A percentile compares a stretch with the other conserved stretches of the same genome.
Evolutionary conservation across 2,329 filamentous ascomycete genomes (phyloP).

Genomic region (Grosmannia huntii): DNA sequence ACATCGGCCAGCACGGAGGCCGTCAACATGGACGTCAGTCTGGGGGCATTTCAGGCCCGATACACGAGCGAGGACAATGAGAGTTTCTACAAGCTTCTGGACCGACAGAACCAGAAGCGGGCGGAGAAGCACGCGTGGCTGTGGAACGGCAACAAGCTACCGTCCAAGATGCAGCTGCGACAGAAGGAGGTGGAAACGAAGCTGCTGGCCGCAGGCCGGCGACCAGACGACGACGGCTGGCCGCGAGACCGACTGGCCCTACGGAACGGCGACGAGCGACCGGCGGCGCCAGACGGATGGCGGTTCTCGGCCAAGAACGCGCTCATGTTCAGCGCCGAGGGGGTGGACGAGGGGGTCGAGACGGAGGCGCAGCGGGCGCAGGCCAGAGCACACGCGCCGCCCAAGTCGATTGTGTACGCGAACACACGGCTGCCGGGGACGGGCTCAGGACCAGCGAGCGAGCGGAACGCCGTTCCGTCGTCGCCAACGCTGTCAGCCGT

Average conservation of each 20-base stretch:
- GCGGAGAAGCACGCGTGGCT: slow-evolving; percentile 82
- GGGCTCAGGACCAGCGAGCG: neutral
- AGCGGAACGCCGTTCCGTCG: slow-evolving; percentile 17
- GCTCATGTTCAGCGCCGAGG: slow-evolving; percentile 73
- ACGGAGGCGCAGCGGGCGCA: slow-evolving; percentile 60
- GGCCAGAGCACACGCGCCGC: slow-evolving; percentile 56
- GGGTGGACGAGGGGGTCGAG: slow-evolving; percentile 42
- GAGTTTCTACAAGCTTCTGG: slow-evolving; percentile 83
- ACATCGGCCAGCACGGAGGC: slow-evolving; percentile 25
- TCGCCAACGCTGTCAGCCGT: slow-evolving; percentile 80
- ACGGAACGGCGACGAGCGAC: slow-evolving; percentile 49
- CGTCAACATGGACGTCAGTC: slow-evolving; percentile 64
- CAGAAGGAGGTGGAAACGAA: slow-evolving; percentile 49
- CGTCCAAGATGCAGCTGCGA: slow-evolving; percentile 61
- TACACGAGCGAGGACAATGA: slow-evolving; percentile 98
- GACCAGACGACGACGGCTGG: slow-evolving; percentile 43
- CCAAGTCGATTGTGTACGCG: slow-evolving; percentile 64
- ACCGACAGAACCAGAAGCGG: slow-evolving; percentile 76
- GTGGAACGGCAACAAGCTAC: slow-evolving; percentile 79
- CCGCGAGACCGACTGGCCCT: slow-evolving; percentile 48
- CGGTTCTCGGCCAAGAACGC: slow-evolving; percentile 62
- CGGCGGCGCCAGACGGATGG: slow-evolving; percentile 68
- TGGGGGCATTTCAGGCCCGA: slow-evolving; percentile 76
- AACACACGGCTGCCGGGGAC: slow-evolving; percentile 66
- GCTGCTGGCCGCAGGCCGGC: slow-evolving; percentile 26